Evolutionary conservation across 2,329 filamentous ascomycete genomes (phyloP).

Genomic region (Bipolaris zeicola): DNA sequence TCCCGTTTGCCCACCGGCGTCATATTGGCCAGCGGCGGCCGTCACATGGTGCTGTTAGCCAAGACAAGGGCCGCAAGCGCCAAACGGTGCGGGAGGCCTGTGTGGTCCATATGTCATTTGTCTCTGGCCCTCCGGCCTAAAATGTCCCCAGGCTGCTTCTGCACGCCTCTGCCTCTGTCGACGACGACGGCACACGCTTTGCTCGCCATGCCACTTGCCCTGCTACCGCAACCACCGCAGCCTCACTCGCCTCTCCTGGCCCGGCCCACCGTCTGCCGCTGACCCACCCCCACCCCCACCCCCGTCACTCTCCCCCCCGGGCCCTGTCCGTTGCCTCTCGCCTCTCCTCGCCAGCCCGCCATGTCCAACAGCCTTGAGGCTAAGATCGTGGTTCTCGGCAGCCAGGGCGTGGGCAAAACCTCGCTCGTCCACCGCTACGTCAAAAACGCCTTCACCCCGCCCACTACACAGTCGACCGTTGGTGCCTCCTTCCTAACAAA

Average conservation of each 20-base stretch:
- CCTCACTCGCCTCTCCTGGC: constrained; percentile 21
- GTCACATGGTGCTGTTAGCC: constrained; percentile 39
- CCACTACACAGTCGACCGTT: constrained; percentile 55
- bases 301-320: constrained; percentile 1
- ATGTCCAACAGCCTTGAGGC: constrained; percentile 69
- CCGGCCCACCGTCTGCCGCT: constrained; percentile 18
- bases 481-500: constrained; percentile 66
- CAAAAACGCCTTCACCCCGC: constrained; percentile 71
- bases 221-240: constrained; percentile 24
- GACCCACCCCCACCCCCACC: constrained; percentile 10
- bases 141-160: not conserved
- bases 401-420: constrained; percentile 80
- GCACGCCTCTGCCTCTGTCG: not conserved
- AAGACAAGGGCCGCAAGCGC: constrained; percentile 37
- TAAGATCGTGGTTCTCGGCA: constrained; percentile 80
- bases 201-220: constrained; percentile 42
- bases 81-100: constrained; percentile 22
- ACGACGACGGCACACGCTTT: not conserved
- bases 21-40: constrained; percentile 21
- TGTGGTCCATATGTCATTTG: constrained; percentile 26
- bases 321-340: not conserved
- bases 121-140: constrained; percentile 11
- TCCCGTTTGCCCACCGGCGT: constrained; percentile 4
- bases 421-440: constrained; percentile 77
- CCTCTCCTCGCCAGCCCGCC: not conserved